Conservation (phyloP, 768 basidiomycete species). For the Rhizopogon vesiculosus region DNA sequence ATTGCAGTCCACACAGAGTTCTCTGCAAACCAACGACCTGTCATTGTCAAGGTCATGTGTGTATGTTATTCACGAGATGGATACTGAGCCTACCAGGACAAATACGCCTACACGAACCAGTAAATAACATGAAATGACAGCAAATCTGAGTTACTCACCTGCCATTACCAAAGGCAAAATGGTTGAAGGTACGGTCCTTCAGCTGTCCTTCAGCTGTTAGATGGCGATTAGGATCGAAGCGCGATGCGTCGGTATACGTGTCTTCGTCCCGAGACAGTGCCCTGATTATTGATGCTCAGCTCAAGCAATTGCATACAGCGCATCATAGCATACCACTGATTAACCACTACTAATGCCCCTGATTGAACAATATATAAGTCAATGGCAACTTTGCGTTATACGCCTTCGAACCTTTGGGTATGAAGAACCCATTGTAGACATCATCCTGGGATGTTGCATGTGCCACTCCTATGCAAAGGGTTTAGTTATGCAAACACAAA, state of each 20-base stretch:
- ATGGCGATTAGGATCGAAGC: slow-evolving; percentile 2
- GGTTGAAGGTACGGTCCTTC: background rate
- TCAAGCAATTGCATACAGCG: background rate
- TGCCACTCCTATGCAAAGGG: slow-evolving; percentile 10
- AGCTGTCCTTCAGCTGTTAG: background rate
- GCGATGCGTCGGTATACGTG: background rate
- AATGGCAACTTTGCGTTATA: background rate
- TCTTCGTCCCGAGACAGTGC: background rate
- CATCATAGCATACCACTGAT: slow-evolving; percentile 12
- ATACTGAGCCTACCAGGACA: background rate
- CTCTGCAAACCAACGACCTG: slow-evolving; percentile 1
- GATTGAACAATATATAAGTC: background rate
- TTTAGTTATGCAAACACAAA: background rate
- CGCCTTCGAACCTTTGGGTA: slow-evolving; percentile 36
- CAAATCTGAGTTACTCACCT: background rate
- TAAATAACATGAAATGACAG: background rate
- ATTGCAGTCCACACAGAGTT: background rate
- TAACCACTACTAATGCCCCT: slow-evolving; percentile 19
- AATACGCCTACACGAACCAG: background rate
- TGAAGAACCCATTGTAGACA: slow-evolving; percentile 37
- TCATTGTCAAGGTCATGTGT: background rate
- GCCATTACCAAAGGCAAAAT: background rate
- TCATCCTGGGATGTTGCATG: slow-evolving; percentile 30
- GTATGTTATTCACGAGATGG: background rate
- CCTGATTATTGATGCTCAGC: background rate